Evolutionary conservation across 2,329 filamentous ascomycete species (phyloP), one percentile per base, ranked within the genome.

Genomic region (Diaporthe sp.): DNA sequence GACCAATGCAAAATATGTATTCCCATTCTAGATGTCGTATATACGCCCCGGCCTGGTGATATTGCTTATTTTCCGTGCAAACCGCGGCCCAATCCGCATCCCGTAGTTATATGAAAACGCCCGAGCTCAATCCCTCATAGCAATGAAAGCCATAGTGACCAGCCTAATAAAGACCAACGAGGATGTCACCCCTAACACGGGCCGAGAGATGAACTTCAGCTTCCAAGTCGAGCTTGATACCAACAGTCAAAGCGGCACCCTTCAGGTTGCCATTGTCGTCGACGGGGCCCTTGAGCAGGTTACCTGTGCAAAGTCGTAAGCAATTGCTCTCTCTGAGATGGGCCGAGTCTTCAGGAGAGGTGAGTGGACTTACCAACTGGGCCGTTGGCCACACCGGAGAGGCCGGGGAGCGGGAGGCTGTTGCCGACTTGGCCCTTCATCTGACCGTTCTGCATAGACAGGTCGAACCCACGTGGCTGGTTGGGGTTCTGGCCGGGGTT

Each of bases 181-280:
- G 86, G 78, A 92, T 91, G 80, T 92, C 90, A 86, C 90, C 90
- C 61, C 89, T 85, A 74, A 92, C 85, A 68, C 90, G 82, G 68
- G 90, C 90, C 28, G 89, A 91, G 77, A 92, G 82, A 80, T 92
- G 89, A 52, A 92, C 88, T 80, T 92, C 90, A 15, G 90, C 90
- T 80, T 92, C 90, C 64, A 92, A 82, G 80, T 92, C 90, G 47
- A 92, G 85, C 85, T 92, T 91, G 84, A 92, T 91, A 73, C 90
- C 90, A 47, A 92, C 85, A 77, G 91, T 85, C 61, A 92, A 84
- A 2, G 89, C 89, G 5, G 90, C 88, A 54, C 87, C 82, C 82
- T 90, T 92, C 74, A 88, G 84, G 78, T 89, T 88, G 76, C 90
- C 89, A 69, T 91, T 83, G 47, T 89, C 88, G 76, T 91, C 89